These are phyloP conservation scores for Saksenaea vasiformis DNA, from an alignment of 371 early-diverging fungal species.

Conservation along the genomic window DNA sequence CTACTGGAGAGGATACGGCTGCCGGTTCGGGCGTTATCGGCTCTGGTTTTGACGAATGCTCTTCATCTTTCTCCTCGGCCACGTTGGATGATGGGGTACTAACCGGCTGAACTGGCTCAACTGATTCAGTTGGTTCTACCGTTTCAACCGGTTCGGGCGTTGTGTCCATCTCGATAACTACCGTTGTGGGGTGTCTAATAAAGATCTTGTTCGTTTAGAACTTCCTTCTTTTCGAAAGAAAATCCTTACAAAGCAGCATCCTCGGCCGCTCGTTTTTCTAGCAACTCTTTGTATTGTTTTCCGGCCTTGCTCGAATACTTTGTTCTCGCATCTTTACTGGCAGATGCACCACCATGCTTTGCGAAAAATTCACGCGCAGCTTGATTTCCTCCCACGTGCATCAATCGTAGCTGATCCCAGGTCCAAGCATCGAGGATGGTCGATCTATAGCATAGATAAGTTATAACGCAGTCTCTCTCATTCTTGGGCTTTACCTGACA, in stretches of 20 bases:
- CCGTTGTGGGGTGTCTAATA: slow-evolving; percentile 34
- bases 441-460: slow-evolving; percentile 53
- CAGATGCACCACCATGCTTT: slow-evolving; percentile 50
- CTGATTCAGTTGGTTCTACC: too few relatives aligned
- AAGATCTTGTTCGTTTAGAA: not conserved
- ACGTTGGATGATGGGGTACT: slow-evolving; percentile 10
- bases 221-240: not conserved
- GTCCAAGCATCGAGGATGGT: slow-evolving; percentile 91
- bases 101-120: slow-evolving; percentile 8
- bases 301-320: slow-evolving; percentile 85
- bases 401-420: slow-evolving; percentile 91
- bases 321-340: slow-evolving; percentile 74
- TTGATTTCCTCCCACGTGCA: slow-evolving; percentile 90
- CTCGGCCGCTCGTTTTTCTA: slow-evolving; percentile 75
- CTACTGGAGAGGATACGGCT: slow-evolving; percentile 25
- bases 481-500: slow-evolving; percentile 72
- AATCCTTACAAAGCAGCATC: slow-evolving; percentile 65
- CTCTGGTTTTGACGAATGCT: slow-evolving; percentile 4
- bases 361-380: slow-evolving; percentile 82
- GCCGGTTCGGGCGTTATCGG: slow-evolving; percentile 8
- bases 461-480: not conserved
- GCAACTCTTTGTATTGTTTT: slow-evolving; percentile 79
- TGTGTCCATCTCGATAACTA: slow-evolving; percentile 36
- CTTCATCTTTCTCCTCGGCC: slow-evolving; percentile 1
- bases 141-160: slow-evolving; percentile 11